Percentiles rank a stretch among this genome's conserved stretches.
Conservation (phyloP, 2,329 filamentous ascomycete species). For the Hawksworthiomyces lignivorus region DNA sequence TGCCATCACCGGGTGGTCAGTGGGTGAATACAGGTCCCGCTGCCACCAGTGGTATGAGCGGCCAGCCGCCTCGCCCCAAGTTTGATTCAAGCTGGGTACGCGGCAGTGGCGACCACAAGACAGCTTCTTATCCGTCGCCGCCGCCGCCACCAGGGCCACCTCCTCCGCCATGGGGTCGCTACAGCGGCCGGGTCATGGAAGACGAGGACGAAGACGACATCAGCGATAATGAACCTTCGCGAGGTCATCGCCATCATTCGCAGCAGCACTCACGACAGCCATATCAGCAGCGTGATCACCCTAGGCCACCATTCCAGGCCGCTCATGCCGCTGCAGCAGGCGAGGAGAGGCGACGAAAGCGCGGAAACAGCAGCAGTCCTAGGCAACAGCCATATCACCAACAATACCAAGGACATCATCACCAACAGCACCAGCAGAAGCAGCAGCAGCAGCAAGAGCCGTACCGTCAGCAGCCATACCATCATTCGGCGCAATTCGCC, state of each 20-base stretch:
- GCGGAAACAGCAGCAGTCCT: too few relatives aligned
- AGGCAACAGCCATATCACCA: too few relatives aligned
- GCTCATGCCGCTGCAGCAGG: too few relatives aligned
- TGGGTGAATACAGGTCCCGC: background rate
- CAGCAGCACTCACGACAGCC: too few relatives aligned
- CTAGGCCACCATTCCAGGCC: too few relatives aligned
- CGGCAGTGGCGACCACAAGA: background rate
- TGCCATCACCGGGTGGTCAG: background rate
- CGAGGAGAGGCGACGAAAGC: too few relatives aligned
- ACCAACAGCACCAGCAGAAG: slow-evolving; percentile 2
- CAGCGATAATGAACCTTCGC: slow-evolving; percentile 1
- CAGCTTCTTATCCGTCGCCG: background rate
- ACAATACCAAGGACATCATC: too few relatives aligned
- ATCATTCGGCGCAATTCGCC: background rate
- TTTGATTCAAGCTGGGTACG: slow-evolving; percentile 1
- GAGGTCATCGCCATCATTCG: too few relatives aligned
- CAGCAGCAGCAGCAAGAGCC: background rate
- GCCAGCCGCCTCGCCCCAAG: background rate
- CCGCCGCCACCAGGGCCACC: background rate
- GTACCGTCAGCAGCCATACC: background rate
- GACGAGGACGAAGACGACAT: background rate
- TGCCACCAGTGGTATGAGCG: background rate
- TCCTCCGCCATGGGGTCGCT: slow-evolving; percentile 1
- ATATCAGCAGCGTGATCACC: too few relatives aligned
- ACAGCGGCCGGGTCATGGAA: background rate